Conservation (phyloP, 208 protist species). For the Leishmania aethiopica region DNA sequence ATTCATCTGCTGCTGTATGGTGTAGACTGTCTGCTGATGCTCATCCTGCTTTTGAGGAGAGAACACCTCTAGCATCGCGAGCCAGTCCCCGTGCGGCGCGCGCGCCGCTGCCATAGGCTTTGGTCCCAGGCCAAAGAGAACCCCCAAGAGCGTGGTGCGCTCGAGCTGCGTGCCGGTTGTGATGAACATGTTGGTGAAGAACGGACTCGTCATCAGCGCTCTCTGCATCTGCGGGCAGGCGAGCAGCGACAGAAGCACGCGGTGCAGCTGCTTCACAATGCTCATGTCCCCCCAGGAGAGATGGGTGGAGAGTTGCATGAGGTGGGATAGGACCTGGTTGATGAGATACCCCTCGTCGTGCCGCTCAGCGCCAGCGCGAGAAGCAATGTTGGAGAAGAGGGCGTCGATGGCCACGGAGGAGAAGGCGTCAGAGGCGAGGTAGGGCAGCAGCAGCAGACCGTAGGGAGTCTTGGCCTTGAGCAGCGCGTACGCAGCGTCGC, state of each 20-base stretch:
- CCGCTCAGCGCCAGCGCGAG: constrained; percentile 29
- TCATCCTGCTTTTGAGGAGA: constrained; percentile 40
- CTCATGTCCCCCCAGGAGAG: constrained; percentile 53
- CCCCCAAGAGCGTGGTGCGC: constrained; percentile 73
- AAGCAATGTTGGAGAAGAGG: constrained; percentile 66
- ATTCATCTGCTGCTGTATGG: constrained; percentile 54
- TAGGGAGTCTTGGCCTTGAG: constrained; percentile 42
- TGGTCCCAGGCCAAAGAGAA: constrained; percentile 66
- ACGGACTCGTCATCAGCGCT: constrained; percentile 51
- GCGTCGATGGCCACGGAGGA: constrained; percentile 52
- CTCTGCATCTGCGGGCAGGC: constrained; percentile 41
- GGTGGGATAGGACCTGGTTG: constrained; percentile 66
- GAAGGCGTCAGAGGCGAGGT: constrained; percentile 74
- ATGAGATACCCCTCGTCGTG: constrained; percentile 52
- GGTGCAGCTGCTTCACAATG: constrained; percentile 48
- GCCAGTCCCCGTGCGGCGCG: constrained; percentile 28
- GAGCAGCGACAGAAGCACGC: constrained; percentile 51
- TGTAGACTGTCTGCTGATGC: constrained; percentile 47
- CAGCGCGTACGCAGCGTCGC: constrained; percentile 44
- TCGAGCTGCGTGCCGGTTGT: constrained; percentile 65
- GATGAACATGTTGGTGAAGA: constrained; percentile 57
- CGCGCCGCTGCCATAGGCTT: constrained; percentile 10
- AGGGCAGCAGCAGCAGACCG: constrained; percentile 71
- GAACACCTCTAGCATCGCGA: constrained; percentile 54
- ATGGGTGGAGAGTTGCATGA: constrained; percentile 55